Base-by-base conservation (phyloP, 2,329 filamentous ascomycete species). In the Fusarium albosuccineum region DNA sequence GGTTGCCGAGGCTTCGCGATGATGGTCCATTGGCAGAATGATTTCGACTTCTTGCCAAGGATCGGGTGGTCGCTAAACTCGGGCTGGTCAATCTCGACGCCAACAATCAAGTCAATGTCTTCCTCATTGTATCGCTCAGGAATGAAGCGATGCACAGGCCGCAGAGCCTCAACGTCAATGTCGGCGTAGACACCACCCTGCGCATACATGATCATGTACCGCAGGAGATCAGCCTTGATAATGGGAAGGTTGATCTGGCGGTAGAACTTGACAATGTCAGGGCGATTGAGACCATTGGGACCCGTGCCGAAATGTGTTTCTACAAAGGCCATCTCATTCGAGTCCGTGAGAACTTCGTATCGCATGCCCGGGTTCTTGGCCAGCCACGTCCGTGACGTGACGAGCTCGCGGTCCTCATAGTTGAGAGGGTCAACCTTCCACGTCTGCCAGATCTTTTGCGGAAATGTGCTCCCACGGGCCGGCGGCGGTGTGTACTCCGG, bases 1-100 rank as follows among this genome's bases (percentile, higher is more conserved):
- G 89, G 88, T 27, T 89, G 84, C 16, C 83, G 81, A 1, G 90
- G 89, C 73, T 91, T 91, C 70, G 86, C 86, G 80, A 91, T 89
- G 71, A 92, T 91, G 0, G 90, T 92, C 90, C 90, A 92, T 73
- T 92, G 90, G 75, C 90, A 92, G 74, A 92, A 92, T 0, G 89
- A 92, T 67, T 83, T 82, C 37, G 87, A 91, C 77, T 92, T 92
- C 49, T 83, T 83, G 13, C 90, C 90, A 1, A 92, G 81, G 33
- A 92, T 88, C 2, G 87, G 83, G 73, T 92, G 90, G 50, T 87
- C 78, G 16, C 78, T 80, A 77, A 87, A 92, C 9, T 87, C 83
- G 0, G 90, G 90, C 76, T 92, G 85, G 72, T 92, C 90, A 59
- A 92, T 90, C 74, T 92, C 90, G 1, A 92, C 82, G 13, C 90